Base-by-base conservation (phyloP, 2,329 filamentous ascomycete genomes). In the Verticillium alfalfae region DNA sequence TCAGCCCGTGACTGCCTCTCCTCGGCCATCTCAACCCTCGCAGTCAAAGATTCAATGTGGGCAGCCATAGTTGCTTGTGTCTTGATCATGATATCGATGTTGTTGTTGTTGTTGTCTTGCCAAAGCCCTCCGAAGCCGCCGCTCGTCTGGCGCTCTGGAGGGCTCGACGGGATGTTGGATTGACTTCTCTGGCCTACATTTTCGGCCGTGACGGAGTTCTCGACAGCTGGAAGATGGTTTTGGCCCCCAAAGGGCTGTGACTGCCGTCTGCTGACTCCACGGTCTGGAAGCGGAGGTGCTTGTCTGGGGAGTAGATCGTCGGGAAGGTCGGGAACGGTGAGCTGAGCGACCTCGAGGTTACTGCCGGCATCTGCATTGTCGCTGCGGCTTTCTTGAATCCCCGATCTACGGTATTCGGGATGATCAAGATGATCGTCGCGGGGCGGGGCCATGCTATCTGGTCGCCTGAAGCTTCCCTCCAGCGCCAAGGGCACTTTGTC, bases 51-150 rank as follows among this genome's bases (percentile, higher is more conserved):
- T 18, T 13, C 13, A 2, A 52, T 52, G 8, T 52, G 45, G 1
- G 45, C n/a, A 13, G 12, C 22, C 3, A 52, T 18, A 26, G 7
- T 18, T 12, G 2, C 45, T 18, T 18, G n/a, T 3, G 45, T 52
- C n/a, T 63, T 65, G 60, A 71, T 65, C 34, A 63, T 61, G 18
- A 66, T 62, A 56, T 72, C 70, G 58, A 70, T 69, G 37, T 65
- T 67, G 22, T 22, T 22, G 22, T 22, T 22, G 22, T 22, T 22
- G 26, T 31, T 31, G 26, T 31, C 45, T 22, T 22, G 18, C 18
- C 8, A 6, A 18, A 16, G 39, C 16, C 9, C 15, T 5, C 6
- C 18, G n/a, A 10, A 6, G 18, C 12, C n/a, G 2, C 18, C 45
- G 9, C 22, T 18, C 12, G 45, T 8, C 18, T 12, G 18, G 18